Percentiles rank a stretch among this genome's conserved stretches.
phyloP scores from a whole-genome alignment of 345 rosid genomes.

The Eucalyptus victrix region DNA sequence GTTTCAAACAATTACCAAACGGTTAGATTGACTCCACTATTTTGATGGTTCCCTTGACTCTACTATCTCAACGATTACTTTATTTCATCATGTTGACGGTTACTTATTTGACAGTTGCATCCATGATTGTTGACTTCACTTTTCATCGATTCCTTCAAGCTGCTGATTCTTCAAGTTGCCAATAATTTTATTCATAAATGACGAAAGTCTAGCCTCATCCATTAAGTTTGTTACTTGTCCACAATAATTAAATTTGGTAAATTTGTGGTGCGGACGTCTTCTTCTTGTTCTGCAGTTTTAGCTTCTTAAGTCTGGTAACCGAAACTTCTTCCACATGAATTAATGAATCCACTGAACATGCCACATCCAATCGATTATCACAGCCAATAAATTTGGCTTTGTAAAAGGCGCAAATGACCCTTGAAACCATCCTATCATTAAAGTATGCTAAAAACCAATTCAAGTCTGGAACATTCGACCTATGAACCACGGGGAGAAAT shows the following conservation, averaged over 20 bases:
- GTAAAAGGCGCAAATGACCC: background rate
- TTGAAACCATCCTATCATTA: background rate
- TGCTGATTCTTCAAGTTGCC: background rate
- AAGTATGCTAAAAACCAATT: background rate
- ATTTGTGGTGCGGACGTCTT: background rate
- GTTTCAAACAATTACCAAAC: too few species aligned
- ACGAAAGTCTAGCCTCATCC: too few species aligned
- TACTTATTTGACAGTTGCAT: background rate
- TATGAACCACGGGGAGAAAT: background rate
- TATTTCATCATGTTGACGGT: background rate
- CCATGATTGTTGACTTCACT: background rate
- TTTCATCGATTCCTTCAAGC: background rate
- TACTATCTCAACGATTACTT: background rate
- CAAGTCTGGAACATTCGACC: background rate
- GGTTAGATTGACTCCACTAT: background rate
- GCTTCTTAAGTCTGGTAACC: background rate
- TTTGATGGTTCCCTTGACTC: background rate
- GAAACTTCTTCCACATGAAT: background rate
- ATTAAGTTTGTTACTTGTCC: background rate
- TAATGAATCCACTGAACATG: background rate
- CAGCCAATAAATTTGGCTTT: background rate
- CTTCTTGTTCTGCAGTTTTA: background rate
- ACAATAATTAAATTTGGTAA: too few species aligned
- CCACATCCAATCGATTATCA: background rate
- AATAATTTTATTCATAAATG: background rate